These are phyloP conservation scores for Chrysopogon serrulatus DNA, from an alignment of 176 grass and related monocot genomes.

Conservation along the genomic window DNA sequence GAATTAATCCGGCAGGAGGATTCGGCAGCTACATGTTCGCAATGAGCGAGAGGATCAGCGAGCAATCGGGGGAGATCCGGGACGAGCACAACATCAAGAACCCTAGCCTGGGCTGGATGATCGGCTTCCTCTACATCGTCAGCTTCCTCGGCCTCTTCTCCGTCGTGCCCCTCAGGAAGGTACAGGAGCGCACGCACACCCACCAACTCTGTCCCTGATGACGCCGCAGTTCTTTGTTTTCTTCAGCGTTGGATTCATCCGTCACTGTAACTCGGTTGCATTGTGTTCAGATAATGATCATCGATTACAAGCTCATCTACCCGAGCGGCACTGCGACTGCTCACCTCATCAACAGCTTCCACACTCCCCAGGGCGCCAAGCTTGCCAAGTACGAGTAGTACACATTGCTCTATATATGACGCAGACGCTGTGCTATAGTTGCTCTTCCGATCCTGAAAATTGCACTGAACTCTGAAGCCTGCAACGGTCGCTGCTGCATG, in stretches of 20 bases:
- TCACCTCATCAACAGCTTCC: constrained; percentile 87
- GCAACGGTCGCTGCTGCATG: neutral
- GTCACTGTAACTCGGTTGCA: too few species aligned
- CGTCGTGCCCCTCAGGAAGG: constrained; percentile 56
- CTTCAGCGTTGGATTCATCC: neutral
- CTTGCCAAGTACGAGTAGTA: constrained; percentile 42
- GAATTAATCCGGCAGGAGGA: constrained; percentile 10
- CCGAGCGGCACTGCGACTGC: constrained; percentile 81
- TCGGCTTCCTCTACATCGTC: constrained; percentile 56
- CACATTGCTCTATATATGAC: neutral
- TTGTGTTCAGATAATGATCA: constrained; percentile 69
- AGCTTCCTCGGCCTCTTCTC: constrained; percentile 61
- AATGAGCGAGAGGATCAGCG: constrained; percentile 42
- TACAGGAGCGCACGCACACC: neutral
- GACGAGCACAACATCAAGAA: constrained; percentile 38
- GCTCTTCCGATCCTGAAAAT: neutral
- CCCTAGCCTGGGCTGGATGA: constrained; percentile 51
- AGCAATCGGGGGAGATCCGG: constrained; percentile 11
- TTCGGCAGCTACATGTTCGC: constrained; percentile 57
- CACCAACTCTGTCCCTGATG: neutral
- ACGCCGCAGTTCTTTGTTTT: neutral
- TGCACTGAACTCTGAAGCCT: neutral
- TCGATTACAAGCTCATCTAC: constrained; percentile 81
- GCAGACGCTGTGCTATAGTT: neutral
- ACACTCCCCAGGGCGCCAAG: constrained; percentile 66